Base-by-base conservation (phyloP, 805 yeast species). In the Barnettozyma siamensis region DNA sequence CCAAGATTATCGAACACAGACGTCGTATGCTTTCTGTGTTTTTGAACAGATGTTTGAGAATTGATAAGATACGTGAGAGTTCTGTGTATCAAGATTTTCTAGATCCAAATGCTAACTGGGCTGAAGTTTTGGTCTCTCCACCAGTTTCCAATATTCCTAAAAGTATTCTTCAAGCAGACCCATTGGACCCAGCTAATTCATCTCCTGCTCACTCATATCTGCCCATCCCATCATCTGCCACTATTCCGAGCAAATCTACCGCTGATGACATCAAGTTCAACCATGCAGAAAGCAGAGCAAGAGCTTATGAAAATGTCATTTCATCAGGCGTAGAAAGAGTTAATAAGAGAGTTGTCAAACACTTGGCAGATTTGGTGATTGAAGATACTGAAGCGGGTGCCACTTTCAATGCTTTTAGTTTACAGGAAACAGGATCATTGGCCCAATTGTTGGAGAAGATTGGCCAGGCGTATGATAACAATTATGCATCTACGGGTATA, bases 51-150 rank as follows among this genome's bases (percentile, higher is more conserved):
- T 91, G 98, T 60, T 58, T 78, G 35, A 60, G 66, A 7, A 78
- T 80, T 39, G 67, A 70, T 2, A 73, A 70, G 46, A 70, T 93
- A 13, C 66, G 80, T 34, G 72, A 72, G 26, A 74, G 83, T 49
- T 72, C 73, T 20, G 79, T 84, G 30, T 85, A 88, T 50, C 76
- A 79, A 36, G 78, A 80, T 54, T 93, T 93, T 54, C 61, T 93
- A 45, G 93, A 88, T 57, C 95, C 98, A 5, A 89, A 88, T 50
- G 78, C 88, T n/a, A 77, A 79, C 53, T 93, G 96, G 91, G 70
- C 75, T 19, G 97, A 91, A 58, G 95, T 79, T 4, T 55, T 83
- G 41, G 65, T 64, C 37, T 62, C 76, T 4, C 77, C 82, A 8
- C 81, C 79, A 2, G 65, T 80, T 17, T 61, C 72, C 2, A 60